phyloP scores from a whole-genome alignment of 2,329 filamentous ascomycete species.

The Beauveria rudraprayagi region DNA sequence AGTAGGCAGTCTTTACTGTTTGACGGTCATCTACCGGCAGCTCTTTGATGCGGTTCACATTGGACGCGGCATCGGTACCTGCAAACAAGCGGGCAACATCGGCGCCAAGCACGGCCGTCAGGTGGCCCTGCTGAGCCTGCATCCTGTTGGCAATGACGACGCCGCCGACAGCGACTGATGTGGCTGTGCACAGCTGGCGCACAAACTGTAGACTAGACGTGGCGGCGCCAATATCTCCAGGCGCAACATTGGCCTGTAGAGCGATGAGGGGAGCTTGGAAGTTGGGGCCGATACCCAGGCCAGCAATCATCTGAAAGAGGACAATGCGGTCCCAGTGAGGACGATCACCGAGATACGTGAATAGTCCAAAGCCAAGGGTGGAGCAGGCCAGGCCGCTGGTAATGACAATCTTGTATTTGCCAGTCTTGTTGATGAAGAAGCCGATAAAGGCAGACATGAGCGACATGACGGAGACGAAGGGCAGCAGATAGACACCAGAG shows the following conservation, averaged over 20 bases:
- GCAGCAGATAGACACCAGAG: slow-evolving; percentile 67
- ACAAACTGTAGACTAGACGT: slow-evolving; percentile 61
- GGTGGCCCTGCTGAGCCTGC: slow-evolving; percentile 42
- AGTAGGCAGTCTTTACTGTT: slow-evolving; percentile 39
- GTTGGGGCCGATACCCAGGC: slow-evolving; percentile 58
- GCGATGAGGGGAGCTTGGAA: slow-evolving; percentile 64
- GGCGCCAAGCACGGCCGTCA: slow-evolving; percentile 42
- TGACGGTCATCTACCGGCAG: slow-evolving; percentile 38
- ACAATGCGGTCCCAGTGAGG: slow-evolving; percentile 48
- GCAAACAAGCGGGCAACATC: slow-evolving; percentile 44
- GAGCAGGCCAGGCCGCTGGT: slow-evolving; percentile 49
- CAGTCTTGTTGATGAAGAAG: slow-evolving; percentile 53
- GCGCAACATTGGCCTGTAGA: slow-evolving; percentile 54
- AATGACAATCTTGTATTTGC: slow-evolving; percentile 56
- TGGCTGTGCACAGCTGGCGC: slow-evolving; percentile 59
- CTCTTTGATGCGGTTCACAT: slow-evolving; percentile 46
- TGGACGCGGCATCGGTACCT: slow-evolving; percentile 53
- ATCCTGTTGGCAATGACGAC: slow-evolving; percentile 73
- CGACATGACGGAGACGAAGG: slow-evolving; percentile 60
- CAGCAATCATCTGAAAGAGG: slow-evolving; percentile 54
- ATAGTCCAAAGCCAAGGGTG: slow-evolving; percentile 56
- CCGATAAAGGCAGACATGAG: slow-evolving; percentile 51
- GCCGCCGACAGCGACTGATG: slow-evolving; percentile 65
- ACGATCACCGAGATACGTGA: slow-evolving; percentile 52
- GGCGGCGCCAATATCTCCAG: slow-evolving; percentile 58